Evolutionary conservation across 192 early-diverging fungal genomes (phyloP), one percentile per base, ranked within the genome.

Genomic region (Rhizoclosmatium sp.): DNA sequence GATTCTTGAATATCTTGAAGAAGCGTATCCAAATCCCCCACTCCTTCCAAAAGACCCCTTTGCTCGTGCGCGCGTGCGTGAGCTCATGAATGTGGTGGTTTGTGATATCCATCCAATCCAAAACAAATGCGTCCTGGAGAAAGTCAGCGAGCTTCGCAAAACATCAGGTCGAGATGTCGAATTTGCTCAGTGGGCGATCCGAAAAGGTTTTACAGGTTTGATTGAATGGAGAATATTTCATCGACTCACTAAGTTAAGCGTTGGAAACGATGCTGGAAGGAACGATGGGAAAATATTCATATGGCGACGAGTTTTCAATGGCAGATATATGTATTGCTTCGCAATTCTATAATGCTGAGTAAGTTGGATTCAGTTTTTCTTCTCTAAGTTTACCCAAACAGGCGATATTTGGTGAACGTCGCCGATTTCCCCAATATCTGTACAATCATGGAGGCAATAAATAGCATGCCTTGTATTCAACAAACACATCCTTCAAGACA

Each of bases 241-340:
- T 7, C 9, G 31, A 45, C 10, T 67, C 44, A 7, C 23, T 12
- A 39, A 4, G 45, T 3, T 68, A 21, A 76, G 80, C 84, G 85
- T 83, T 95, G 42, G 95, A 97, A 69, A 84, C 68, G 48, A 83
- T 88, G 77, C 87, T 98, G 16, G 84, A 80, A 61, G 69, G 82
- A 31, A 87, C 89, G 2, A 89, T 92, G 1, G 94, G 93, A 31
- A 86, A 78, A 47, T 98, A 92, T 82, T 93, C 91, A 71, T 88
- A 92, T 46, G 95, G 95, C 41, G 92, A 97, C 78, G 61, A 87
- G 39, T 86, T 98, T 47, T 94, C 95, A 2, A 80, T 97, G 77
- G 96, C 96, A 0, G 96, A 98, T 83, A 81, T 93, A 51, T 90
- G 84, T 72, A 82, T 98, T 47, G 86, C 93, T 3, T 93, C 95